These are phyloP conservation scores for Dictyophora rubrovolvata DNA, from an alignment of 768 basidiomycete species.

Conservation along the genomic window DNA sequence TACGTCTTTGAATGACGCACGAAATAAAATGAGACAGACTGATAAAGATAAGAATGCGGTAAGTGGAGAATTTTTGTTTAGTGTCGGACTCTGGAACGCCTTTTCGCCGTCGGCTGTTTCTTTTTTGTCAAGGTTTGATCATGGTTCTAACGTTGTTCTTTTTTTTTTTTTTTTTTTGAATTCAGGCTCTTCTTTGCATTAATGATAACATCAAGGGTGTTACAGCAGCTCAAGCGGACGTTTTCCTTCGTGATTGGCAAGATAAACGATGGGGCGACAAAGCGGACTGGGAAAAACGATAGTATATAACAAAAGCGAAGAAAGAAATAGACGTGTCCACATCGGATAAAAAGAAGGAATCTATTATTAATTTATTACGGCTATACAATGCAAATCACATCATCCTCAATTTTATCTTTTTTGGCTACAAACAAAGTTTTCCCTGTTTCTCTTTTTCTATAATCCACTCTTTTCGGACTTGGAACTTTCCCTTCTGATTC, in stretches of 20 bases:
- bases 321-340: not conserved
- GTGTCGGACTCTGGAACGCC: too few species aligned
- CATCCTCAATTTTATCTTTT: not conserved
- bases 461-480: too few species aligned
- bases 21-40: not conserved
- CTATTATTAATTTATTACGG: not conserved
- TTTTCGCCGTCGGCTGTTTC: too few species aligned
- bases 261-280: conserved; percentile 7
- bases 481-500: too few species aligned
- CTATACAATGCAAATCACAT: not conserved
- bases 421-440: not conserved
- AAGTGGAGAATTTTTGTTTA: not conserved
- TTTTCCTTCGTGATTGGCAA: conserved; percentile 9
- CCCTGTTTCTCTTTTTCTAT: too few species aligned
- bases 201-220: conserved; percentile 11
- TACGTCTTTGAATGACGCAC: not conserved
- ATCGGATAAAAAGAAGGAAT: not conserved
- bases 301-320: not conserved
- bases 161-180: not conserved
- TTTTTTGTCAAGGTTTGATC: too few species aligned
- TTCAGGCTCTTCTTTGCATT: conserved; percentile 10
- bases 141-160: not conserved
- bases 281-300: conserved; percentile 11
- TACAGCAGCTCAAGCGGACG: not conserved
- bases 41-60: not conserved